Base-by-base conservation (phyloP, 805 yeast species). In the Myxozyma nipponensis region DNA sequence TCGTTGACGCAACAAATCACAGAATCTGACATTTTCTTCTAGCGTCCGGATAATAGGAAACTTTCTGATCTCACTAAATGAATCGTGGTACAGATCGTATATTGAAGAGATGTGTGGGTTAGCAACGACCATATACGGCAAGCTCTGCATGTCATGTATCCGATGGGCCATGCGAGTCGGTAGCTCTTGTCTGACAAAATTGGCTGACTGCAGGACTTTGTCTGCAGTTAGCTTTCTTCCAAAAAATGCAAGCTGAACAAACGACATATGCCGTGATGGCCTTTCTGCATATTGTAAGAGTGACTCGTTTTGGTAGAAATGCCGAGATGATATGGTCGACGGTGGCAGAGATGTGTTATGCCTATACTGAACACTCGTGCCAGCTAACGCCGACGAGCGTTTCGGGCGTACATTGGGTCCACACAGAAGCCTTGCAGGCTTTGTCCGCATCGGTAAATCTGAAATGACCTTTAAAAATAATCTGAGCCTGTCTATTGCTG, bases 211-310 rank as follows among this genome's bases (percentile, higher is more conserved):
- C 9, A 91, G 71, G 44, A 91, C 74, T 69, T 90, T 89, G 34
- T 83, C 86, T 57, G 79, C 79, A 13, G 88, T 85, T 45, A 91
- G 67, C 32, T 77, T 77, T 60, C 83, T 83, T 42, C 96, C 97
- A 64, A 84, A 91, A 38, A 88, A 88, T 1, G 96, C 96, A 58
- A 91, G 69, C 62, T 91, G 97, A 46, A 87, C 74, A n/a, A 93
- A 67, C 0, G 96, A 83, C 21, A 91, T 95, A 0, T 98, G 96
- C 65, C 87, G 88, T 0, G 96, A 90, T n/a, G 70, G 64, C 56
- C 81, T 77, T 44, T 77, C 72, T 38, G 81, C 72, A 78, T 85
- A 86, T 34, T 75, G 73, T 62, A 79, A 68, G 51, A 88, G 70
- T 3, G 83, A 78, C 19, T 82, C 79, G 62, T 85, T 85, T 60